A percentile compares a stretch with the other conserved stretches of the same genome.
Evolutionary conservation across 495 filamentous ascomycete genomes (phyloP).

Genomic region (Durotheca rogersii): DNA sequence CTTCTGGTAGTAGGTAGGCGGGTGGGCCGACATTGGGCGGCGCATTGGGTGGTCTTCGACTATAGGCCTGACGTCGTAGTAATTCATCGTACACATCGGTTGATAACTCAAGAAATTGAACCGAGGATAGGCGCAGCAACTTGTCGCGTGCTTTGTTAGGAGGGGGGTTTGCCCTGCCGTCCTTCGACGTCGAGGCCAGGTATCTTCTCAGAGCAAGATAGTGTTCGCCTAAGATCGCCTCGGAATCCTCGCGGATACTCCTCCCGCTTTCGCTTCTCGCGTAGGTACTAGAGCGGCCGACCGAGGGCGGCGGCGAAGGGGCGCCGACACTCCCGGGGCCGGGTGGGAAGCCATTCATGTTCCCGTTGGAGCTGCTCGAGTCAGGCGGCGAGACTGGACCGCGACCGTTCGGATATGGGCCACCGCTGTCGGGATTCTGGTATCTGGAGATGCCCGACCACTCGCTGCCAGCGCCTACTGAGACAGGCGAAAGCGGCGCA

Average conservation of each 20-base stretch:
- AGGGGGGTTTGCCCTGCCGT: constrained; percentile 70
- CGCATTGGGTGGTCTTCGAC: constrained; percentile 53
- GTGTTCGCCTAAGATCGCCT: constrained; percentile 67
- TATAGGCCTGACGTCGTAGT: constrained; percentile 71
- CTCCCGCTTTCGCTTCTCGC: constrained; percentile 62
- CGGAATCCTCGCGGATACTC: constrained; percentile 51
- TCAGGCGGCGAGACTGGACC: constrained; percentile 69
- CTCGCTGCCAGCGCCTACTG: constrained; percentile 76
- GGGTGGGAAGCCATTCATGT: constrained; percentile 59
- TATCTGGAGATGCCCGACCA: constrained; percentile 82
- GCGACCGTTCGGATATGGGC: constrained; percentile 56
- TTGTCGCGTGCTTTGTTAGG: constrained; percentile 92
- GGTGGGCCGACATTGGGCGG: constrained; percentile 58
- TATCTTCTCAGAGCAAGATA: constrained; percentile 78
- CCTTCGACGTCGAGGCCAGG: constrained; percentile 65
- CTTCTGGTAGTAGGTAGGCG: constrained; percentile 73
- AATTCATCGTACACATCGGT: constrained; percentile 98
- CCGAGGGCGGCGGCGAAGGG: constrained; percentile 82
- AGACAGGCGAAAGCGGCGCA: constrained; percentile 79
- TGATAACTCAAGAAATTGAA: constrained; percentile 95
- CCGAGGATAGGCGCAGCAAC: constrained; percentile 78
- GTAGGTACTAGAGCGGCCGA: constrained; percentile 73
- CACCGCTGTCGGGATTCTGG: constrained; percentile 55
- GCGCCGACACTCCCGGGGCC: constrained; percentile 55
- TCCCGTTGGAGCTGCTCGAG: constrained; percentile 62